Percentiles rank a stretch among this genome's conserved stretches.
Evolutionary conservation across 805 yeast genomes (phyloP).

Genomic region (Yarrowia porcina): DNA sequence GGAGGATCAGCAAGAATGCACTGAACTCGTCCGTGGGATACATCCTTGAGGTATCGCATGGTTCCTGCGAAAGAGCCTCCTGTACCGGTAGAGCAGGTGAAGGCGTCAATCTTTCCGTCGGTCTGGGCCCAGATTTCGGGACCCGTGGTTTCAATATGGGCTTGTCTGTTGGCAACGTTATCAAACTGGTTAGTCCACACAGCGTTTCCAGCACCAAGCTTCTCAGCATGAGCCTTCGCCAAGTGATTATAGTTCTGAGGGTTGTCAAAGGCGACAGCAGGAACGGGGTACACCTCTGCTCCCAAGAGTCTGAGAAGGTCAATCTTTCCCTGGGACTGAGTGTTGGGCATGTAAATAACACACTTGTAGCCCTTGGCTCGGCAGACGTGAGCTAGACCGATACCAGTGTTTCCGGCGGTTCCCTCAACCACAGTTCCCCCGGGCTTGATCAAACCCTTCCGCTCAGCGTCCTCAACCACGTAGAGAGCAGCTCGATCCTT

Average conservation of each 20-base stretch:
- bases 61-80: conserved; percentile 91
- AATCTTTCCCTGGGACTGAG: conserved; percentile 77
- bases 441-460: conserved; percentile 51
- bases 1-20: conserved; percentile 88
- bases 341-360: conserved; percentile 87
- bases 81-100: conserved; percentile 88
- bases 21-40: conserved; percentile 58
- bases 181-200: conserved; percentile 94
- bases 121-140: conserved; percentile 90
- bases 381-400: conserved; percentile 77
- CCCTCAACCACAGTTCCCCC: conserved; percentile 92
- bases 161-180: conserved; percentile 80
- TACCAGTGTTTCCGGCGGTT: conserved; percentile 95
- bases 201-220: conserved; percentile 55
- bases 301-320: conserved; percentile 72
- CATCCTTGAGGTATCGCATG: conserved; percentile 70
- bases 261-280: conserved; percentile 77
- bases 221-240: conserved; percentile 80
- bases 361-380: conserved; percentile 80
- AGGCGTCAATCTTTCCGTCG: conserved; percentile 72
- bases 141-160: conserved; percentile 86
- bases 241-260: conserved; percentile 85
- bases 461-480: conserved; percentile 75
- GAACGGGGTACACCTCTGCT: conserved; percentile 84
- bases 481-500: conserved; percentile 86